Evolutionary conservation across 352 stramenopile species (phyloP), one percentile per base, ranked within the genome.

Genomic region (Phytophthora idaei): DNA sequence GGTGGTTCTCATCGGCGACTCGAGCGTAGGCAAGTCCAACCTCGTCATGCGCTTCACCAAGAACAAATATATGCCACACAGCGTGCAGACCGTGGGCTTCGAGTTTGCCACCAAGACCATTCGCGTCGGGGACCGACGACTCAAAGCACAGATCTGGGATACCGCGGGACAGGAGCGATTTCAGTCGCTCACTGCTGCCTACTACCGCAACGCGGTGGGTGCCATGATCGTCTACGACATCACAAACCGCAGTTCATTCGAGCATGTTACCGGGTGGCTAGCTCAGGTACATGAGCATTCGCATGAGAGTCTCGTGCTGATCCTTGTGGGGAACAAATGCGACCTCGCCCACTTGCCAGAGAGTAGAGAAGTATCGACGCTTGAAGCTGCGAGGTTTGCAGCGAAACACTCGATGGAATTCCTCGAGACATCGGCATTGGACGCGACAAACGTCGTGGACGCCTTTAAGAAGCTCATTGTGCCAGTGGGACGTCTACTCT

Each of bases 201-300:
- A 97, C 70, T 98, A 97, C 67, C 83, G 89, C 42, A 95, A 96
- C 37, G 90, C 90, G 0, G 89, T 97, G 21, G 91, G 89, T 28
- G 92, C 90, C 37, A 90, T 98, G 80, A 81, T 98, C 57, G 90
- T 98, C 25, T 98, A 98, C 70, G 92, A 98, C 69, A 93, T 98
- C 47, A 97, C 92, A 41, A 92, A 94, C 62, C 79, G 90, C 54
- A 76, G 70, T 25, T 95, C 88, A 25, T 95, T 95, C 57, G 87
- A 95, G 57, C 78, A 94, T 62, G 80, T 95, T 5, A 79, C 67
- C 5, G 78, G 80, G 25, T 95, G 89, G 89, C 74, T 95, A 57
- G 79, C 73, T 5, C 87, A 96, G 57, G 78, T 94, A 37, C 87
- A 93, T 41, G 83, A 94, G 59, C 85, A 95, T 55, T 83, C 87